Percentiles rank a stretch among this genome's conserved stretches.
phyloP scores from a whole-genome alignment of 192 early-diverging fungal species.

The Podila minutissima region DNA sequence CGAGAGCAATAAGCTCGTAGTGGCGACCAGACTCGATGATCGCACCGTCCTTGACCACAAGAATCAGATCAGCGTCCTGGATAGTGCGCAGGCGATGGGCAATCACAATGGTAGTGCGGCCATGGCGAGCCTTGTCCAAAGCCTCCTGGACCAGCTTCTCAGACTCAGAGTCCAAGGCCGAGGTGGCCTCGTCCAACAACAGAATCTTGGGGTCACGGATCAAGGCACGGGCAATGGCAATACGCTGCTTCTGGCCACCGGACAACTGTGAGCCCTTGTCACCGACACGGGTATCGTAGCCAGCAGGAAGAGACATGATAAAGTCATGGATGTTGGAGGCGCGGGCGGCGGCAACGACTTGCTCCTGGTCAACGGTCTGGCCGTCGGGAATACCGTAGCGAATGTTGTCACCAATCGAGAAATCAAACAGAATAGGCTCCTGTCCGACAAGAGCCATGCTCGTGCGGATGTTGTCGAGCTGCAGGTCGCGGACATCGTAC shows the following conservation, averaged over 20 bases:
- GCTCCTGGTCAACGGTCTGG: constrained; percentile 53
- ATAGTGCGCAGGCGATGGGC: constrained; percentile 88
- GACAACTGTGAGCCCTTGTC: constrained; percentile 68
- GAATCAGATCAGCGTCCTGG: constrained; percentile 87
- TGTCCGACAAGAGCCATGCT: constrained; percentile 82
- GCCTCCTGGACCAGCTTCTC: constrained; percentile 86
- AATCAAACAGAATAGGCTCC: constrained; percentile 70
- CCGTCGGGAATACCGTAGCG: constrained; percentile 62
- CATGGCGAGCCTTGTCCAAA: constrained; percentile 72
- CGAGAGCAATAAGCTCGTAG: constrained; percentile 70
- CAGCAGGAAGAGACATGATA: constrained; percentile 59
- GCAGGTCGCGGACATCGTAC: constrained; percentile 67
- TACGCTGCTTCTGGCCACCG: constrained; percentile 77
- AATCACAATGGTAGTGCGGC: constrained; percentile 81
- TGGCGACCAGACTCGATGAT: constrained; percentile 82
- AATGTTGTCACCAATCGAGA: constrained; percentile 68
- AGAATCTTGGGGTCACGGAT: constrained; percentile 75
- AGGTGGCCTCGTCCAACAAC: constrained; percentile 88
- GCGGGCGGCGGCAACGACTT: constrained; percentile 58
- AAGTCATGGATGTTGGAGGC: constrained; percentile 68
- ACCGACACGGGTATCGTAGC: constrained; percentile 71
- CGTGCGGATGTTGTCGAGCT: constrained; percentile 67
- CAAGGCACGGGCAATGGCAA: constrained; percentile 78
- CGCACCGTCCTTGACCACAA: constrained; percentile 78
- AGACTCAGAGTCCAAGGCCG: constrained; percentile 83